Base-by-base conservation (phyloP, 768 basidiomycete genomes). In the Pleurotus djamor region DNA sequence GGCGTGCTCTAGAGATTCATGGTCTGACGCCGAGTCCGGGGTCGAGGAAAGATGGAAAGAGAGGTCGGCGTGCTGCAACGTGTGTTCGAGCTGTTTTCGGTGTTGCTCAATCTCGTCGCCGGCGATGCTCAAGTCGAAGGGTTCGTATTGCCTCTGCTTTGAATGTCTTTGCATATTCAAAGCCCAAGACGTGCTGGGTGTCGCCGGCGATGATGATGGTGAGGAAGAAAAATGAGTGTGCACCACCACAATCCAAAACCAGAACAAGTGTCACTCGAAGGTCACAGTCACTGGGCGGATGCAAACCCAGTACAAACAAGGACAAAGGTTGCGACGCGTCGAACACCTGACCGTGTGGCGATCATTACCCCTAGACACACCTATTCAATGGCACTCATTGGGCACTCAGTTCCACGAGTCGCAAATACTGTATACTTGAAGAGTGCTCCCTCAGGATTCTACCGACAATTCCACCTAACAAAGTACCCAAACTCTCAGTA, bases 61-160 rank as follows among this genome's bases (percentile, higher is more conserved):
- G 62, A 89, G 69, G 66, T 90, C 86, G 14, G 87, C 87, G 69
- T 86, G 79, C 66, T 88, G 85, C 59, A 94, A 80, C 66, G 90
- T 88, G 68, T 86, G 78, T 72, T 94, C 92, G 52, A 94, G 88
- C 68, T 84, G 83, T 54, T 91, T 88, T 61, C 92, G 86, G 68
- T 87, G 71, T 35, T 87, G 79, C 71, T 94, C 92, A 65, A 87
- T 84, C 73, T 86, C 83, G 69, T 93, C 91, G 59, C 85, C 87
- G 6, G 66, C 78, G 57, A 92, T 92, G 74, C 79, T 81, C 61
- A 81, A 71, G 57, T 83, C 81, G 38, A 75, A 45, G 32, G 9
- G 45, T 7, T 49, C 13, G 12, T 36, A 16, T 35, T 49, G 57
- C 36, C 38, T 32, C 14, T 52, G 17, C 41, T 56, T 56, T 33